Evolutionary conservation across 106 monocot species (phyloP).

Genomic region (Vanilla planifolia): DNA sequence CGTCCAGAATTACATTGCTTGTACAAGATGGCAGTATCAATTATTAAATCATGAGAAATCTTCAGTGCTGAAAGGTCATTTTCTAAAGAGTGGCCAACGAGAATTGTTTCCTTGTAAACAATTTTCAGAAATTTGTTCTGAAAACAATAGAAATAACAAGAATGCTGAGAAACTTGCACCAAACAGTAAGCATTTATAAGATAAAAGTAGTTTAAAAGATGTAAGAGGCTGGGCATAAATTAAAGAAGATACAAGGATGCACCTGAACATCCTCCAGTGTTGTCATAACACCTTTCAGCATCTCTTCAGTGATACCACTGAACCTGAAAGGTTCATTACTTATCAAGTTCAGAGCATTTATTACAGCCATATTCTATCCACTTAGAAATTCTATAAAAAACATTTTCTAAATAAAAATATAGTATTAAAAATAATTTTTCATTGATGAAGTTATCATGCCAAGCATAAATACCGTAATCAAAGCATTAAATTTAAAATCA

Average conservation of each 20-base stretch:
- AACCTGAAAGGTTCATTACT: conserved; percentile 57
- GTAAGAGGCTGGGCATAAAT: neutral
- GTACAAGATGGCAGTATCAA: conserved; percentile 93
- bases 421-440: too few species aligned
- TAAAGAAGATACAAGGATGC: neutral
- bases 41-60: conserved; percentile 72
- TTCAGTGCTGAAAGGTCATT: conserved; percentile 94
- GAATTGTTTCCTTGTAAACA: conserved; percentile 81
- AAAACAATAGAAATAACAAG: conserved; percentile 8
- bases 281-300: conserved; percentile 81
- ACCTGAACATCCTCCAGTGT: conserved; percentile 93
- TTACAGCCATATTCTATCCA: too few species aligned
- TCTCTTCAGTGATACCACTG: conserved; percentile 93
- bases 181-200: neutral
- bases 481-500: too few species aligned
- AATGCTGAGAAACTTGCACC: neutral
- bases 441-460: too few species aligned
- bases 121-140: conserved; percentile 71
- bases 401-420: too few species aligned
- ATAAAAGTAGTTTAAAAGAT: neutral
- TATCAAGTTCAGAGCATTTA: too few species aligned
- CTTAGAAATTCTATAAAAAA: too few species aligned
- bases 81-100: conserved; percentile 96
- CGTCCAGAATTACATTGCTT: conserved; percentile 27
- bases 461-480: too few species aligned